Base-by-base conservation (phyloP, 768 basidiomycete species). In the Russula sp. region DNA sequence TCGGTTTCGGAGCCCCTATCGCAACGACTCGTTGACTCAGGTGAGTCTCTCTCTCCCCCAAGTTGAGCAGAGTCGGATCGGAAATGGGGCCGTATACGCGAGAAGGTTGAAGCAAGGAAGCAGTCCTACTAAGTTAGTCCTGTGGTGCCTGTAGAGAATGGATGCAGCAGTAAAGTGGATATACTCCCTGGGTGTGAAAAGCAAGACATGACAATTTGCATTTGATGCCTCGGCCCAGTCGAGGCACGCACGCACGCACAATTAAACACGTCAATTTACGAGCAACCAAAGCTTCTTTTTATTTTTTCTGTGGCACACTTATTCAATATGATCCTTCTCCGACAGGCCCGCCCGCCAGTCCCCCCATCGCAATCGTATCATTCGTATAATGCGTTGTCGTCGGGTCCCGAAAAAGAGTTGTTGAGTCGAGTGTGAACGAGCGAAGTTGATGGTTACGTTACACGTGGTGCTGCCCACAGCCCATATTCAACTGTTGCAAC, bases 201-300 rank as follows among this genome's bases (percentile, higher is more conserved):
- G 4, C 22, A 48, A 48, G 46, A 11, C 46, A 48, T 11, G 8
- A 24, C n/a, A 48, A 22, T 48, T 48, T 48, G 46, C 11, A 22
- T 22, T 22, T 40, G 34, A 40, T 40, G 38, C 38, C 38, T 40
- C 38, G 38, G 16, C 38, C 38, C 38, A 46, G 20, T 9, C n/a
- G 44, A 48, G 46, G 46, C 46, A 48, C 46, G 46, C 38, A 40
- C 2, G 38, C 46, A 48, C 44, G 44, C 44, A 46, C 44, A 46
- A 22, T 46, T 46, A 46, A 46, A 46, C 46, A 48, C 46, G 46
- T 48, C 46, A 48, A 48, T 22, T n/a, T 48, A 48, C 46, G 46
- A 48, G 20, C 42, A 20, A 20, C 46, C 46, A n/a, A 7, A 48
- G 2, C n/a, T 48, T 48, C 46, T 46, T 46, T 46, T 46, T 11